Evolutionary conservation across 2,329 filamentous ascomycete genomes (phyloP).

Genomic region (Ceratocystis albifundus): DNA sequence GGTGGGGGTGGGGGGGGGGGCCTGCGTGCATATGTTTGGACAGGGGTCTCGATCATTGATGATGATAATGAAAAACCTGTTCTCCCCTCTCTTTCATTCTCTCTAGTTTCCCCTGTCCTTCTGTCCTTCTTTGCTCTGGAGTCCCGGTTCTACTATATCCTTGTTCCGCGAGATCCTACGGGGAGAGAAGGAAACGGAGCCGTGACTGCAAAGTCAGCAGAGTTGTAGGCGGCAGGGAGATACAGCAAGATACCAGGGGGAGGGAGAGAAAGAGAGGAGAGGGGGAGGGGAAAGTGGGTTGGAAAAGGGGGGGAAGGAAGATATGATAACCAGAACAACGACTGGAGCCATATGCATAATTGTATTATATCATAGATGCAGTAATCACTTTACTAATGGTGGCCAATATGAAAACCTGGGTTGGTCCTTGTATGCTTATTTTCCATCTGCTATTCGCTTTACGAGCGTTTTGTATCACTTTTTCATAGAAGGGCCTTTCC

Average conservation of each 20-base stretch:
- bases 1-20: too few relatives aligned
- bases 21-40: not conserved
- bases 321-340: not conserved
- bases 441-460: too few relatives aligned
- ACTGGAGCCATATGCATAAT: too few relatives aligned
- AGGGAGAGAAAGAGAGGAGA: too few relatives aligned
- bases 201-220: not conserved
- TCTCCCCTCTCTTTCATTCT: not conserved
- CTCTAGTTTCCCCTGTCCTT: not conserved
- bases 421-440: too few relatives aligned
- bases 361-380: too few relatives aligned
- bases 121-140: not conserved
- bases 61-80: not conserved
- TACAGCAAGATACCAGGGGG: not conserved
- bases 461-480: too few relatives aligned
- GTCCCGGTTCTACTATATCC: not conserved
- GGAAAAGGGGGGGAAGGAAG: not conserved
- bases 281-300: not conserved
- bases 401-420: too few relatives aligned
- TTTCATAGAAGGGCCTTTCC: too few relatives aligned
- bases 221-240: not conserved
- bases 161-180: constrained; percentile 9
- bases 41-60: not conserved
- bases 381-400: too few relatives aligned
- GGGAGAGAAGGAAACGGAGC: not conserved